A percentile compares a stretch with the other conserved stretches of the same genome.
phyloP scores from a whole-genome alignment of 73 alveolate species.

The Paramecium caudatum region DNA sequence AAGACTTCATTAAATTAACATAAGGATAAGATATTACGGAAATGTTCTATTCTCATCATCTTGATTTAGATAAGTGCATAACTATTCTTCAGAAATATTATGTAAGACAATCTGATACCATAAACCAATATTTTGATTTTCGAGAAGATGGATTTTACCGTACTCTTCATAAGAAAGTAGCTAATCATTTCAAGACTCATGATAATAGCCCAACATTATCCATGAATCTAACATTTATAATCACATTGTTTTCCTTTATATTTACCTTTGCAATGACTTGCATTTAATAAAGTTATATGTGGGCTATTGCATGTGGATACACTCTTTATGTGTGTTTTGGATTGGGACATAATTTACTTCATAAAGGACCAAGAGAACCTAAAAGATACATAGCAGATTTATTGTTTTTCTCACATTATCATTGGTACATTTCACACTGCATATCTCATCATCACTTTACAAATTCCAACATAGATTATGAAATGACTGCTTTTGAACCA shows the following conservation, averaged over 20 bases:
- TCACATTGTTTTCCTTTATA: neutral
- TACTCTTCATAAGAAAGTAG: neutral
- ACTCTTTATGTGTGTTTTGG: slow-evolving; percentile 38
- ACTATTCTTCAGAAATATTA: neutral
- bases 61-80: slow-evolving; percentile 3
- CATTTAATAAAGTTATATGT: neutral
- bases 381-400: slow-evolving; percentile 28
- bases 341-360: slow-evolving; percentile 47
- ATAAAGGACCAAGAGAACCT: neutral
- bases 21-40: slow-evolving; percentile 57
- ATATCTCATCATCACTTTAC: slow-evolving; percentile 57
- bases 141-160: neutral
- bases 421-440: slow-evolving; percentile 39
- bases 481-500: slow-evolving; percentile 25
- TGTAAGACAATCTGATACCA: neutral
- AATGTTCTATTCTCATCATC: slow-evolving; percentile 27
- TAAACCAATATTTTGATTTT: neutral
- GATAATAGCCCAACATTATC: neutral
- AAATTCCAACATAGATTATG: slow-evolving; percentile 28
- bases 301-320: slow-evolving; percentile 29
- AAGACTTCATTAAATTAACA: neutral
- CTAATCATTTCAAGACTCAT: neutral
- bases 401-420: slow-evolving; percentile 45
- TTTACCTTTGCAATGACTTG: neutral
- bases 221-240: neutral